Evolutionary conservation across 306 rosid genomes (phyloP).

Genomic region (Cicer pinnatifidum): DNA sequence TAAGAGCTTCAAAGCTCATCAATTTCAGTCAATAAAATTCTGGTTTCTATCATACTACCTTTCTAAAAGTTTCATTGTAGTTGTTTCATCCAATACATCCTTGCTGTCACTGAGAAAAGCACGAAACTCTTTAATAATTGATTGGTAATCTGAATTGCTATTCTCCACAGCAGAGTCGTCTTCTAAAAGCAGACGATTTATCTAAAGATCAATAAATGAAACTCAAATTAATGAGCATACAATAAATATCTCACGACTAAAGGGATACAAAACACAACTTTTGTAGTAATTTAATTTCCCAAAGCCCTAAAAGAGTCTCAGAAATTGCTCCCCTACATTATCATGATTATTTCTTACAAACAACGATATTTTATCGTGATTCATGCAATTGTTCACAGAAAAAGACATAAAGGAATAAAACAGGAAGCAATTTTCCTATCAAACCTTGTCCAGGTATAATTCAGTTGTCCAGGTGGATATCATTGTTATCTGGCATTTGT

Average conservation of each 20-base stretch:
- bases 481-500: slow-evolving; percentile 99
- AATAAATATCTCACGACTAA: slow-evolving; percentile 31
- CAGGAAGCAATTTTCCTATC: slow-evolving; percentile 41
- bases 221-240: slow-evolving; percentile 41
- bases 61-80: slow-evolving; percentile 91
- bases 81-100: slow-evolving; percentile 92
- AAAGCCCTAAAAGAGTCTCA: neutral
- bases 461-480: slow-evolving; percentile 98
- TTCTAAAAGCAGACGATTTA: slow-evolving; percentile 90
- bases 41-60: slow-evolving; percentile 52
- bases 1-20: too few species aligned
- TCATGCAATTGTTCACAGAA: slow-evolving; percentile 22
- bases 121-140: slow-evolving; percentile 79
- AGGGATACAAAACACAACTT: slow-evolving; percentile 33
- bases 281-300: slow-evolving; percentile 28
- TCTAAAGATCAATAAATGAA: slow-evolving; percentile 56
- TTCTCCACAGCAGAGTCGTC: slow-evolving; percentile 80
- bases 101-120: slow-evolving; percentile 95
- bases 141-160: slow-evolving; percentile 74
- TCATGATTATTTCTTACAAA: neutral
- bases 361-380: slow-evolving; percentile 26
- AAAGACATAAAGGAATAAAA: slow-evolving; percentile 29
- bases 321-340: neutral
- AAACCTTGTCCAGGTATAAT: slow-evolving; percentile 95
- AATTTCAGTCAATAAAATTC: too few species aligned